Conservation (phyloP, 2,329 filamentous ascomycete species). For the Ceratocystis ficicola region DNA sequence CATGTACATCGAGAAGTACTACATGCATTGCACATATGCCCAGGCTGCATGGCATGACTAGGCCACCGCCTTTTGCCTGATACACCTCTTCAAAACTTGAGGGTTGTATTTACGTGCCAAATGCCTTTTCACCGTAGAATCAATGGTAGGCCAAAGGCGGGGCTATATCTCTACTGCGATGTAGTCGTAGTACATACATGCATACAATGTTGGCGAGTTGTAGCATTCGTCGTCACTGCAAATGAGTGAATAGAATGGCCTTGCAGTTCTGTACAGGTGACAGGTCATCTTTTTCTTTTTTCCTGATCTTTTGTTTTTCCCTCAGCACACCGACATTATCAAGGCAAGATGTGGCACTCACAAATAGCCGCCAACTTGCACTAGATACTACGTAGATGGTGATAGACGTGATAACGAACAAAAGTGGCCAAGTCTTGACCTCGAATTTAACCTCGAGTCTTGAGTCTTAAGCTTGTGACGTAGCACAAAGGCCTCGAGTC, state of each 20-base stretch:
- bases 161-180: background rate
- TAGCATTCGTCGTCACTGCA: background rate
- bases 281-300: background rate
- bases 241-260: conserved; percentile 2
- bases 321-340: background rate
- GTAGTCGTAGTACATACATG: background rate
- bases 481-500: background rate
- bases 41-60: background rate
- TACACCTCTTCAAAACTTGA: conserved; percentile 3
- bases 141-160: background rate
- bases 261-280: background rate
- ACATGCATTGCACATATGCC: background rate
- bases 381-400: background rate
- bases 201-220: background rate
- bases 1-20: background rate
- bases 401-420: background rate
- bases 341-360: background rate
- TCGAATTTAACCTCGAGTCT: background rate
- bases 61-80: conserved; percentile 8
- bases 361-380: background rate
- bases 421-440: background rate
- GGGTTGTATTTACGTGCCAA: background rate
- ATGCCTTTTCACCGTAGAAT: background rate
- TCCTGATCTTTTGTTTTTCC: too few species aligned
- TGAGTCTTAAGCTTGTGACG: background rate